Evolutionary conservation across 306 rosid genomes (phyloP), one percentile per base, ranked within the genome.

Genomic region (Malus domestica): DNA sequence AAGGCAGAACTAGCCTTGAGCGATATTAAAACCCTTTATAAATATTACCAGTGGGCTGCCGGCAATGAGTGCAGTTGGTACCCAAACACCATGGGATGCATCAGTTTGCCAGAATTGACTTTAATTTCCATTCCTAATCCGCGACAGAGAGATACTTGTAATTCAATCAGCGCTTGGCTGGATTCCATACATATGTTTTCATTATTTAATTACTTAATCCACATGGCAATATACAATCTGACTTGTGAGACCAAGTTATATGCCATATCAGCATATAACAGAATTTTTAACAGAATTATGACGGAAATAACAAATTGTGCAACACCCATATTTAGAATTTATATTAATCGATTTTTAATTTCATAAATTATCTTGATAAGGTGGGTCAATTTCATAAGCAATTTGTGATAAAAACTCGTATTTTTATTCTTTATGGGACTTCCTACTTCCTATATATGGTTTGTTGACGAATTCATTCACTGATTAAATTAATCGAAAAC

Each of bases 101-200:
- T 11, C 75, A 4, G n/a, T 40, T 20, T 19, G 75, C 67, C 60
- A 25, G 68, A 74, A 74, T 80, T 60, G 71, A 80, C 80, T 61
- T 75, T 5, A 51, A 5, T 0, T 58, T 27, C 71, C 25, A 71
- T 61, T 40, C 59, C 42, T 45, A 60, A 68, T 74, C 67, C 76
- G 75, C 66, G 19, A 61, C 44, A 25, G 23, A 61, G 20, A 33
- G 20, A 51, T 4, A 55, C 13, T 20, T 55, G 12, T 20, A n/a
- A 57, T 22, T 57, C 27, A 57, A 3, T 20, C 11, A 22, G n/a
- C 0, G 32, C 4, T 54, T 8, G 55, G 72, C 65, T 30, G 65
- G 72, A 72, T 14, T 38, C 35, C 52, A 72, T 57, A 52, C 14
- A 15, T 10, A 12, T 33, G 10, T 73, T 15, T 60, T 45, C 12